Evolutionary conservation across 495 filamentous ascomycete species (phyloP), one percentile per base, ranked within the genome.

Genomic region (Lindgomyces ingoldianus): DNA sequence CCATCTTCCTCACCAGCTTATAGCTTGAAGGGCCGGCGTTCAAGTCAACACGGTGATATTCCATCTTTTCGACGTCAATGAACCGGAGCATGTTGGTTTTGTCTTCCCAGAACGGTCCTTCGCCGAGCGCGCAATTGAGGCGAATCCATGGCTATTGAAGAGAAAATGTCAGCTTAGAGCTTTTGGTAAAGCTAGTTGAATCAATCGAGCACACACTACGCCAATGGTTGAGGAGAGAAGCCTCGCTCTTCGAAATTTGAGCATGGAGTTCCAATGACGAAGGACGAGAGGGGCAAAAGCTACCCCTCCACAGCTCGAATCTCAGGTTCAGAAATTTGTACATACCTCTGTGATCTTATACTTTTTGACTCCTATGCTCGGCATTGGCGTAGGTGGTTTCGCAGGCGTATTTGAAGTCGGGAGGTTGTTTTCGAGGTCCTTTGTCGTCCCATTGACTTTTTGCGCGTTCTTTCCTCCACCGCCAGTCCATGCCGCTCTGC

Each of bases 51-150:
- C 79, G 78, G 77, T 95, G 91, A 42, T 96, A 73, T 64, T 87
- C 84, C 72, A 88, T 81, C 63, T 90, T 84, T 75, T 86, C 90
- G 75, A 96, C 94, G 77, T 98, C 93, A 62, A 96, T 85, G 75
- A 94, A 96, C 65, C 93, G 90, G 41, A 96, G 83, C 62, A 84
- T 84, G 67, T 91, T 82, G 42, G 81, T 86, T 22, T 75, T 75
- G 26, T 80, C 73, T 70, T 94, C 89, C 75, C 88, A 90, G 78
- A 84, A 91, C 14, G 93, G 93, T 1, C 86, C 93, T 78, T 96
- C 92, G 59, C 91, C 89, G 26, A 96, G 81, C 14, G 78, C 80
- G 73, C 89, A 92, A 55, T 87, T 79, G 56, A 88, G 78, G 62
- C 89, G 77, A 47, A 96, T 76, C 76, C 88, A 96, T 24, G 93